phyloP scores from a whole-genome alignment of 2,329 filamentous ascomycete species.

The Cladosporium sp. region DNA sequence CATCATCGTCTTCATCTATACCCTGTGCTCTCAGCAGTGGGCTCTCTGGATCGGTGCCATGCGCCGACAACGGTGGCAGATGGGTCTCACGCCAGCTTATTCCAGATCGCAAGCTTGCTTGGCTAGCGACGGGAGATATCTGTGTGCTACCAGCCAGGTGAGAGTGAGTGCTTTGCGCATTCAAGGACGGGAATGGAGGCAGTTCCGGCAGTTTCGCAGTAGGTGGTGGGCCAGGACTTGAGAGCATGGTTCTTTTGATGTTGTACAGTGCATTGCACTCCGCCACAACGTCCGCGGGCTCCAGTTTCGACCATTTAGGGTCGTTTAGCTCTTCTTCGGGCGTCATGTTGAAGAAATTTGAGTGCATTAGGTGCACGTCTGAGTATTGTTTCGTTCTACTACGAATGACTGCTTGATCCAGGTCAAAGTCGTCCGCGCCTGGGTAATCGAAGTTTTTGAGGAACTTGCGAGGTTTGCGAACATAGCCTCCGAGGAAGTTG shows the following conservation, averaged over 20 bases:
- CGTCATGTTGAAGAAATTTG: constrained; percentile 78
- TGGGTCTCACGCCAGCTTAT: constrained; percentile 53
- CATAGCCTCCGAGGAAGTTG: constrained; percentile 80
- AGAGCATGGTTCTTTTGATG: constrained; percentile 37
- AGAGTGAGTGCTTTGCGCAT: neutral
- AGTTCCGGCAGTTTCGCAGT: constrained; percentile 42
- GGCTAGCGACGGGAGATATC: constrained; percentile 28
- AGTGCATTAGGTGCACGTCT: constrained; percentile 68
- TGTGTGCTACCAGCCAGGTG: constrained; percentile 19
- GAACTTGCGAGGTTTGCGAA: constrained; percentile 75
- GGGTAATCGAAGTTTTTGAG: constrained; percentile 68
- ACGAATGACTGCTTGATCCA: constrained; percentile 73
- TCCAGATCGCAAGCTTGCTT: constrained; percentile 27
- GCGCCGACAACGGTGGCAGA: constrained; percentile 46
- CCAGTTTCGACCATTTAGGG: constrained; percentile 73
- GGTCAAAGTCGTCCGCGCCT: constrained; percentile 68
- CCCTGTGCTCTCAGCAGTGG: constrained; percentile 54
- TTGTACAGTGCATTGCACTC: constrained; percentile 70
- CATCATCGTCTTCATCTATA: constrained; percentile 17
- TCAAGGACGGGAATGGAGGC: constrained; percentile 35
- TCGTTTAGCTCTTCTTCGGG: constrained; percentile 76
- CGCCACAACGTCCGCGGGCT: constrained; percentile 73
- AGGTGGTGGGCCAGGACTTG: constrained; percentile 46
- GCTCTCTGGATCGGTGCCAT: constrained; percentile 47
- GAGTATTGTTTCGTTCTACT: constrained; percentile 71